Base-by-base conservation (phyloP, 1,139 yeast species). In the Debaryomyces coudertii region DNA sequence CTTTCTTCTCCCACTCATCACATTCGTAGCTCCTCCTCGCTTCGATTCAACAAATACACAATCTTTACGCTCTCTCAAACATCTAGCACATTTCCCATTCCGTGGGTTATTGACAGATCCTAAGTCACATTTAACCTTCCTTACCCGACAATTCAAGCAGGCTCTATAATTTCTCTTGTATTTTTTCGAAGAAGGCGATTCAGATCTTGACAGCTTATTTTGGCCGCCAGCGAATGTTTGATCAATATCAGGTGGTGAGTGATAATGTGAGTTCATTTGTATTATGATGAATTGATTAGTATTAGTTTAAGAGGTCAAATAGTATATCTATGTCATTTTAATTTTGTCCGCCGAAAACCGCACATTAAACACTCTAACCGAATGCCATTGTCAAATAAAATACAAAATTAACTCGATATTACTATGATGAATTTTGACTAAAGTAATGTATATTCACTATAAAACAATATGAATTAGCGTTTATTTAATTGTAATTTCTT, bases 1-100 rank as follows among this genome's bases (percentile, higher is more conserved):
- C 47, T 61, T 62, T 27, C 60, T 52, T 50, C 58, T 64, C 8
- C 82, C 83, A 14, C 67, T 68, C 6, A 69, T 58, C 9, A 79
- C 74, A 52, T 79, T 77, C 16, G 68, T 66, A 23, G 73, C 66
- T 1, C 84, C 85, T 2, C 89, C 87, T 44, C 89, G 65, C 49
- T 75, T 72, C 31, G 82, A 72, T 44, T 82, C 87, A 4, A 85
- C 85, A 65, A 90, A 87, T 20, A 85, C 83, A 66, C 97, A 90
- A 55, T 85, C 90, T 56, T 80, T 80, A 16, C 95, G 73, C 59
- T 90, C 96, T 43, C 97, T 73, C 50, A 79, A 76, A 59, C 97
- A 90, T 45, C 97, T 69, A 3, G 83, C 85, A 73, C 98, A 92
- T 15, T 95, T 95, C 5, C 95, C 95, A 7, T 82, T 83, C 44